A percentile compares a stretch with the other conserved stretches of the same genome.
Evolutionary conservation across 345 rosid species (phyloP).

Genomic region (Diplotaxis tenuifolia): DNA sequence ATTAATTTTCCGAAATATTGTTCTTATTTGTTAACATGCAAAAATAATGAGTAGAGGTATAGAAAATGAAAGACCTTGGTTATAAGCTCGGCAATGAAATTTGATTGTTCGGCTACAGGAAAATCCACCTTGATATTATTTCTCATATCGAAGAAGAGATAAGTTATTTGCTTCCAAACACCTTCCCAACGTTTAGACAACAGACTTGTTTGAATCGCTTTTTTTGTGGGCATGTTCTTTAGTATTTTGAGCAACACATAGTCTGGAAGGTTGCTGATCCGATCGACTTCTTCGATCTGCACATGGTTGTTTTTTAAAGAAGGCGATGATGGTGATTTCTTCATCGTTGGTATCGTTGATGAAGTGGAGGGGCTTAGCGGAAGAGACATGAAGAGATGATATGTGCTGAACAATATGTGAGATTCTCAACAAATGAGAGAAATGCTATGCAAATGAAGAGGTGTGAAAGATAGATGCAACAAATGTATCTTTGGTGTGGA

Average conservation of each 20-base stretch:
- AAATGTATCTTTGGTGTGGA: not conserved
- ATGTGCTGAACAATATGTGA: not conserved
- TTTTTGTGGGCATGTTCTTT: not conserved
- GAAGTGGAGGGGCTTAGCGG: not conserved
- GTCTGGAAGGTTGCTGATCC: not conserved
- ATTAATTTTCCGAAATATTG: not conserved
- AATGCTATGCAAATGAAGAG: not conserved
- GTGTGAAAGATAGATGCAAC: not conserved
- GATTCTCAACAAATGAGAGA: not conserved
- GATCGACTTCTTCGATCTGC: not conserved
- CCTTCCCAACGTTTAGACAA: constrained; percentile 5
- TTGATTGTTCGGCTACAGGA: not conserved
- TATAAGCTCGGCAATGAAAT: not conserved
- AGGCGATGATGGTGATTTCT: not conserved
- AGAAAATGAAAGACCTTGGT: constrained; percentile 4
- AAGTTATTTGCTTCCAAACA: constrained; percentile 11
- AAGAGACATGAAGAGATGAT: not conserved
- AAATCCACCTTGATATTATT: too few species aligned
- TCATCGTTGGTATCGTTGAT: not conserved
- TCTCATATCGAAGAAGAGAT: not conserved
- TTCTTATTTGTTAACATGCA: not conserved
- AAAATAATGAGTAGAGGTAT: not conserved
- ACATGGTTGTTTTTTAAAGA: not conserved
- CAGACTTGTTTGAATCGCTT: constrained; percentile 5
- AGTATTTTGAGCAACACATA: constrained; percentile 8